Conservation (phyloP, 73 alveolate genomes). For the Breviolum minutum region DNA sequence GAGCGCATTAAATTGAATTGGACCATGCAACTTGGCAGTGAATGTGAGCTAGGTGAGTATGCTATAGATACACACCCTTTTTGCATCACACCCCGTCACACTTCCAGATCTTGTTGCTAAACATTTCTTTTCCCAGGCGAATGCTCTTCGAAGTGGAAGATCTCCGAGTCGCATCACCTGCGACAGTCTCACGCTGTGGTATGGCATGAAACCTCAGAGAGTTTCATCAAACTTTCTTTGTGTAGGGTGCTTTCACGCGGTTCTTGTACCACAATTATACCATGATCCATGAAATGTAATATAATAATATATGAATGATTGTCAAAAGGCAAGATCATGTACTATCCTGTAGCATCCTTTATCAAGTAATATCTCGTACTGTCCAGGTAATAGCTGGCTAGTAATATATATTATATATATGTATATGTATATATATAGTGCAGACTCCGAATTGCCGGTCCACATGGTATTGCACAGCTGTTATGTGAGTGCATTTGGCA, state of each 20-base stretch:
- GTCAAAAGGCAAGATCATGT: neutral
- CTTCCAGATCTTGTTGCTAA: neutral
- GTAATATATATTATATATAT: too few species aligned
- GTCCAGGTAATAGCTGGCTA: too few species aligned
- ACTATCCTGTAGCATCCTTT: too few species aligned
- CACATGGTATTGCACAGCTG: too few species aligned
- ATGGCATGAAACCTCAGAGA: conserved; percentile 97
- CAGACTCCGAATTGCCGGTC: too few species aligned
- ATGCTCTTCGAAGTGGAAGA: conserved; percentile 99
- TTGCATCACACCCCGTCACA: too few species aligned
- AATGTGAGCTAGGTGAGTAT: neutral
- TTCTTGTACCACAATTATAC: too few species aligned
- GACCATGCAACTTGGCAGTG: conserved; percentile 97
- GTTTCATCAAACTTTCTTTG: neutral
- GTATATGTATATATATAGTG: too few species aligned
- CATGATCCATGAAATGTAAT: neutral
- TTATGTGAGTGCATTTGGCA: too few species aligned
- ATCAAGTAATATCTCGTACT: too few species aligned
- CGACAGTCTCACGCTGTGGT: conserved; percentile 99
- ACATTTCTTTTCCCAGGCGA: conserved; percentile 37
- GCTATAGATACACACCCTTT: neutral
- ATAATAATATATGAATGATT: neutral
- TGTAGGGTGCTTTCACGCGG: too few species aligned
- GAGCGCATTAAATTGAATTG: conserved; percentile 99
- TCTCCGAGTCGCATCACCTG: conserved; percentile 99